These are phyloP conservation scores for Nothomitra cinnamomea DNA, from an alignment of 2,329 filamentous ascomycete species.

Conservation along the genomic window DNA sequence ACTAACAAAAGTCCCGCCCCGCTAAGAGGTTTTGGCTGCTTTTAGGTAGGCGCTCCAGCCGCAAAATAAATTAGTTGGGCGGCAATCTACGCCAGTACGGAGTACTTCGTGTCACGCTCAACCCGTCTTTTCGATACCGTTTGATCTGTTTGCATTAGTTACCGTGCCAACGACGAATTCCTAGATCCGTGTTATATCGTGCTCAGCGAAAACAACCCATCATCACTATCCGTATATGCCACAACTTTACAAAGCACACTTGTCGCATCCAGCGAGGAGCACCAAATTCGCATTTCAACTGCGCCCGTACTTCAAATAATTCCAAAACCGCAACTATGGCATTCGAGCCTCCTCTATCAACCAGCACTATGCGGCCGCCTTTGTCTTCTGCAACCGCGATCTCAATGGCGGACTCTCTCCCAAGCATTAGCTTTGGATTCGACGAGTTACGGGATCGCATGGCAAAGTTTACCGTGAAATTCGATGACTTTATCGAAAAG, in stretches of 20 bases:
- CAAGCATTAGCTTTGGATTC: conserved; percentile 87
- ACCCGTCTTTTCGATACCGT: not conserved
- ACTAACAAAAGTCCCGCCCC: too few species aligned
- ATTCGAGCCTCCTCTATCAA: conserved; percentile 54
- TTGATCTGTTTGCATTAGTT: not conserved
- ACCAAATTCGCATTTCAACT: too few species aligned
- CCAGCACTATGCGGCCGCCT: conserved; percentile 40
- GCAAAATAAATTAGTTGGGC: too few species aligned
- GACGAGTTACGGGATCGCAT: conserved; percentile 91
- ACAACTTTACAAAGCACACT: not conserved
- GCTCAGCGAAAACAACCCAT: not conserved
- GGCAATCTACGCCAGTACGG: too few species aligned
- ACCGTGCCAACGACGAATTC: not conserved
- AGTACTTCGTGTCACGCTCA: too few species aligned
- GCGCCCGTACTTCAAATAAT: too few species aligned
- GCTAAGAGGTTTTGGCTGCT: too few species aligned
- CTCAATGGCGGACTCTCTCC: conserved; percentile 62
- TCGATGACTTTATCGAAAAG: conserved; percentile 87
- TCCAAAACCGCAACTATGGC: conserved; percentile 25
- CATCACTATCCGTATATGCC: not conserved
- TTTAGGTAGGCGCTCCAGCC: too few species aligned
- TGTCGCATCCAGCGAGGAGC: too few species aligned
- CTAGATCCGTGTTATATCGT: not conserved
- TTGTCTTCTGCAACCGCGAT: conserved; percentile 37
- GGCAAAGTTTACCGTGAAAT: conserved; percentile 76